Percentiles rank a stretch among this genome's conserved stretches.
These are phyloP conservation scores for Cicer pinnatifidum DNA, from an alignment of 306 rosid genomes.

Conservation along the genomic window DNA sequence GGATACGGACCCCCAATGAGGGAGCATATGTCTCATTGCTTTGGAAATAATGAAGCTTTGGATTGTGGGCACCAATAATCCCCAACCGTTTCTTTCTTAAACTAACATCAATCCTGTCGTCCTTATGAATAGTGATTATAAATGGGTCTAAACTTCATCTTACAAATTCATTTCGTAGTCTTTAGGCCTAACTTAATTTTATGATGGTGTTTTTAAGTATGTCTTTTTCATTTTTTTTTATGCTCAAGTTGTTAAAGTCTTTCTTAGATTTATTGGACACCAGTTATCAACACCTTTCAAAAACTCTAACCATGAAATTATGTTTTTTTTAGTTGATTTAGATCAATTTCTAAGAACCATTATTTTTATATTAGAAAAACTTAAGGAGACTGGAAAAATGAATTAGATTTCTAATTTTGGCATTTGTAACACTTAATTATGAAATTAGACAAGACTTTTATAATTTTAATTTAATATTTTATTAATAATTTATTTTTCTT, in stretches of 20 bases:
- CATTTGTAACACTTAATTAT: too few species aligned
- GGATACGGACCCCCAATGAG: conserved; percentile 44
- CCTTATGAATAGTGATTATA: background rate
- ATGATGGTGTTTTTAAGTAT: background rate
- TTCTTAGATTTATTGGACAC: background rate
- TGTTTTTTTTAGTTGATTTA: background rate
- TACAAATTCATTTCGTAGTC: background rate
- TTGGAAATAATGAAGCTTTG: conserved; percentile 30
- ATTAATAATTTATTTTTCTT: too few species aligned
- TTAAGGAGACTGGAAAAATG: too few species aligned
- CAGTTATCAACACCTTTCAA: background rate
- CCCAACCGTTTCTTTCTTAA: conserved; percentile 49
- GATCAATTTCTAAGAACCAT: background rate
- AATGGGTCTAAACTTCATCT: background rate
- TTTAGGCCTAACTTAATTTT: background rate
- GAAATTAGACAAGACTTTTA: too few species aligned
- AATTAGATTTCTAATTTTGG: too few species aligned
- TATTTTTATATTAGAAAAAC: too few species aligned
- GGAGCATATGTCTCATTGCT: conserved; percentile 43
- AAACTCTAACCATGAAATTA: background rate
- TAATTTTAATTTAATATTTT: too few species aligned
- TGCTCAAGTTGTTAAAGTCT: background rate
- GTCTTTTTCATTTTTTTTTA: too few species aligned
- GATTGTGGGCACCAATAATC: conserved; percentile 43
- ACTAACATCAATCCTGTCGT: conserved; percentile 30